Conservation (phyloP, 768 basidiomycete genomes). For the Tricholoma furcatifolium region DNA sequence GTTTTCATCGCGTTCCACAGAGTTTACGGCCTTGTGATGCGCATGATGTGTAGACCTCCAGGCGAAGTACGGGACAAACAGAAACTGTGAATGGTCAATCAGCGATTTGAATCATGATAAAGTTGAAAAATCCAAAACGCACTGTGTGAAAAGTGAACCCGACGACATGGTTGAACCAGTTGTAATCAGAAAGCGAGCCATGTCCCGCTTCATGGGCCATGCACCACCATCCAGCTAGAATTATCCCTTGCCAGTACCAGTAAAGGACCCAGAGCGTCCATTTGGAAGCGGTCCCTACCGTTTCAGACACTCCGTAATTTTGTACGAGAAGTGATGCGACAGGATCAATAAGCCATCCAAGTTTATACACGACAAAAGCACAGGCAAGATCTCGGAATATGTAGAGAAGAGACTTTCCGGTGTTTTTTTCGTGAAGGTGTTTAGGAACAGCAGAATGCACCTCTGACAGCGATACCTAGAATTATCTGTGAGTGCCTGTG, state of each 20-base stretch:
- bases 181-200: constrained; percentile 45
- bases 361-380: constrained; percentile 42
- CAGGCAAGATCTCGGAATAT: constrained; percentile 45
- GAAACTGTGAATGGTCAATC: constrained; percentile 33
- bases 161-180: constrained; percentile 46
- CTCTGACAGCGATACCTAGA: constrained; percentile 45
- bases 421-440: constrained; percentile 49
- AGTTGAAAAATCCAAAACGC: constrained; percentile 9
- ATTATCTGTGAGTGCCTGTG: no score
- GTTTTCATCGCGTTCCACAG: constrained; percentile 80
- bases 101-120: constrained; percentile 2
- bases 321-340: constrained; percentile 29
- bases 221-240: constrained; percentile 62
- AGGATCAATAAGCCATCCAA: constrained; percentile 49
- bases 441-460: constrained; percentile 53
- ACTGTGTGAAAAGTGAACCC: constrained; percentile 51
- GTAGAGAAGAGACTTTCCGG: constrained; percentile 46
- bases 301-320: constrained; percentile 22
- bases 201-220: constrained; percentile 66
- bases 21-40: constrained; percentile 58
- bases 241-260: constrained; percentile 61
- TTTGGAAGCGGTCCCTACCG: constrained; percentile 27
- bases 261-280: constrained; percentile 47
- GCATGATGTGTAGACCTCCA: constrained; percentile 57
- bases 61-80: constrained; percentile 64